Evolutionary conservation across 352 stramenopile genomes (phyloP).

Genomic region (Globisporangium cystogenes): DNA sequence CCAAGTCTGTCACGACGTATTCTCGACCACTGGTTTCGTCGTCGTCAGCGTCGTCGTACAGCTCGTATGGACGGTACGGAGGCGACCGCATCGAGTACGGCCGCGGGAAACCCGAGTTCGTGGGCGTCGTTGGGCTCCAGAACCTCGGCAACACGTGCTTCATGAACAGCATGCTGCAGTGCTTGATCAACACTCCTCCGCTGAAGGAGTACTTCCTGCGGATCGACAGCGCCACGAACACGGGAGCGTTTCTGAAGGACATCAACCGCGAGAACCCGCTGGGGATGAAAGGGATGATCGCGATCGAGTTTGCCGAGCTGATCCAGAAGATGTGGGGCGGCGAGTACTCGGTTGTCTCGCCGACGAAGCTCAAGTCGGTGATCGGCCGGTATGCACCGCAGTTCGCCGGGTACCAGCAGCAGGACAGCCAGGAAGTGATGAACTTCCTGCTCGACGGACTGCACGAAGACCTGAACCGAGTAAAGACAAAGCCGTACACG

Average conservation of each 20-base stretch:
- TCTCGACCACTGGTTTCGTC: background rate
- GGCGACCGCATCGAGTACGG: conserved; percentile 38
- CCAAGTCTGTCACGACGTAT: background rate
- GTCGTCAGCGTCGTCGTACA: conserved; percentile 8
- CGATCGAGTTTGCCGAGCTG: conserved; percentile 93
- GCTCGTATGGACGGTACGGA: conserved; percentile 22
- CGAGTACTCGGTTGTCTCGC: conserved; percentile 79
- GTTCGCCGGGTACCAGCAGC: conserved; percentile 87
- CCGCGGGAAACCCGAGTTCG: conserved; percentile 41
- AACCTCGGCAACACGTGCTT: conserved; percentile 85
- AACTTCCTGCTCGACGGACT: conserved; percentile 90
- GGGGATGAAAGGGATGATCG: conserved; percentile 90
- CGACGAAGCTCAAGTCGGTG: conserved; percentile 73
- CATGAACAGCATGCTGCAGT: conserved; percentile 87
- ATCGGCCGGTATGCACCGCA: conserved; percentile 86
- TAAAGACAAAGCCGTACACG: conserved; percentile 80
- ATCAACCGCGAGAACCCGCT: conserved; percentile 96
- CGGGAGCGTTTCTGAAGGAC: conserved; percentile 50
- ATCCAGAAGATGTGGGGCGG: conserved; percentile 93
- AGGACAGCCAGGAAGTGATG: conserved; percentile 92
- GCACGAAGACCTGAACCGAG: conserved; percentile 90
- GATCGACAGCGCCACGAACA: conserved; percentile 46
- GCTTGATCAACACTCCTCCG: conserved; percentile 90
- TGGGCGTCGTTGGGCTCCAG: conserved; percentile 67
- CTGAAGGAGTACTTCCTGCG: conserved; percentile 93